phyloP scores from a whole-genome alignment of 805 yeast genomes.

The Yarrowia phangngaensis region DNA sequence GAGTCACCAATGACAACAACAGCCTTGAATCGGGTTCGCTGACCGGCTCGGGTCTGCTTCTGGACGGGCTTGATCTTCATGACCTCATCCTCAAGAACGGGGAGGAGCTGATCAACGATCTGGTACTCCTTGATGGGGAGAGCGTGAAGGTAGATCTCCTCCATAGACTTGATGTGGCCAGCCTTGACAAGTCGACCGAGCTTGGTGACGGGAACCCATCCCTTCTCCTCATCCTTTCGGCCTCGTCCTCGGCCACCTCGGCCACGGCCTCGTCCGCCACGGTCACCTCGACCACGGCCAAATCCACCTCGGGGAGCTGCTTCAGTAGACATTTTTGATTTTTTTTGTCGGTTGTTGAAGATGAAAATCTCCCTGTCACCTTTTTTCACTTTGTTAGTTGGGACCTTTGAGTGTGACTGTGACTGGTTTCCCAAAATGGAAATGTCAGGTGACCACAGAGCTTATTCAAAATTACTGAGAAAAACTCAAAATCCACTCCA shows the following conservation, averaged over 20 bases:
- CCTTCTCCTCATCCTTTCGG: slow-evolving; percentile 91
- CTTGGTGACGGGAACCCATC: slow-evolving; percentile 99
- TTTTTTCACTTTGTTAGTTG: slow-evolving; percentile 6
- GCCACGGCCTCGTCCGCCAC: slow-evolving; percentile 54
- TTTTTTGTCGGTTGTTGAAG: slow-evolving; percentile 18
- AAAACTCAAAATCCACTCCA: too few species aligned
- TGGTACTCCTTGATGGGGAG: slow-evolving; percentile 99
- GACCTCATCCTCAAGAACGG: slow-evolving; percentile 95
- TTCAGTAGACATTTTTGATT: slow-evolving; percentile 26
- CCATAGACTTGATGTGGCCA: slow-evolving; percentile 92
- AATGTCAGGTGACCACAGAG: slow-evolving; percentile 1
- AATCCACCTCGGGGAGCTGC: slow-evolving; percentile 40
- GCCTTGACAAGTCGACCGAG: slow-evolving; percentile 99
- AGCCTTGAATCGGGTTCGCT: slow-evolving; percentile 99
- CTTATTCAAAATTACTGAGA: too few species aligned
- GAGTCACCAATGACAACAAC: slow-evolving; percentile 99
- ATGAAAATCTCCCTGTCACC: background rate
- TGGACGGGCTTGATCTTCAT: slow-evolving; percentile 99
- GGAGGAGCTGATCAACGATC: slow-evolving; percentile 94
- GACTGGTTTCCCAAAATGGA: slow-evolving; percentile 14
- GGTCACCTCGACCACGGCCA: slow-evolving; percentile 41
- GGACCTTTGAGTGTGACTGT: slow-evolving; percentile 7
- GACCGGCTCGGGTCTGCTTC: slow-evolving; percentile 99
- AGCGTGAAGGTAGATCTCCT: slow-evolving; percentile 98
- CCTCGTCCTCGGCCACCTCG: slow-evolving; percentile 68